Evolutionary conservation across 208 protist genomes (phyloP), one percentile per base, ranked within the genome.

Genomic region (Wallacemonas rigidus): DNA sequence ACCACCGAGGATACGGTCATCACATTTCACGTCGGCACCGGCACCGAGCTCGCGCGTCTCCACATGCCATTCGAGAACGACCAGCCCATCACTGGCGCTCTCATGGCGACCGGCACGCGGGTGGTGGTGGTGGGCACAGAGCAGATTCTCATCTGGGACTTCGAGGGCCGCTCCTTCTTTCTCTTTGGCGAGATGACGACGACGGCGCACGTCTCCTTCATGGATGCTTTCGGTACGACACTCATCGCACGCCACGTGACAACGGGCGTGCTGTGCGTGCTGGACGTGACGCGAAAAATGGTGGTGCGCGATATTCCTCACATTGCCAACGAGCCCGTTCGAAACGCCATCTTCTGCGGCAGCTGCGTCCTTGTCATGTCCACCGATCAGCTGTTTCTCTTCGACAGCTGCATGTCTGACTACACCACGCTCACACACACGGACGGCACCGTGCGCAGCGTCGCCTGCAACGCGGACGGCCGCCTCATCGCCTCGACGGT

Each of bases 91-190:
- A 65, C 58, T n/a, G 86, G 86, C n/a, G 79, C 82, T 2, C 69
- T 95, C 38, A 76, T 88, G 61, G 88, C 85, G 38, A 65, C 79
- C 43, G 87, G 84, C 26, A 88, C 82, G 53, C 80, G 86, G 45
- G 86, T 93, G 60, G 77, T 95, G 48, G 78, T 93, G 35, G 87
- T 90, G 48, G 77, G 82, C 40, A 76, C 74, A 60, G 67, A 61
- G 58, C 78, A 87, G 53, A 62, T 94, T 36, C 55, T 91, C 12
- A 55, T 93, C 26, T 95, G 88, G 88, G 87, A 95, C 80, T 91
- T 92, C 84, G 79, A 81, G 43, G 74, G 74, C 47, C 77, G 85
- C 56, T 85, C 79, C 14, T 80, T 87, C 65, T 81, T 84, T 35
- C 64, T 85, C 44, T 82, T 93, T 45, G 73, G 74, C 2, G 82